Conservation (phyloP, 129 eudicot genomes). For the Silybum marianum region DNA sequence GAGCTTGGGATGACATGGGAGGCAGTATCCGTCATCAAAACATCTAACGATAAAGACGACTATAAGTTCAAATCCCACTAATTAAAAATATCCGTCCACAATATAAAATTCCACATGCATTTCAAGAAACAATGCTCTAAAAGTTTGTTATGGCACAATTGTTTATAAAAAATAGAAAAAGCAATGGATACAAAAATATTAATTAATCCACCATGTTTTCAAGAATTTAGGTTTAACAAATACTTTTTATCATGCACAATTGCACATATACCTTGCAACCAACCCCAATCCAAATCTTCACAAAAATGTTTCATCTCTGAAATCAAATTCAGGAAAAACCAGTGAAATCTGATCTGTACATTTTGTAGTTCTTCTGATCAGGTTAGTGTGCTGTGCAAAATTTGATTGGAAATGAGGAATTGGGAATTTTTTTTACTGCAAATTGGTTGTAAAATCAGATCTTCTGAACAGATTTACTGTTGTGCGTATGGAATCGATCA, state of each 20-base stretch:
- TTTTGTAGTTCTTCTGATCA: neutral
- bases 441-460: neutral
- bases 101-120: too few species aligned
- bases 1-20: too few species aligned
- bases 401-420: neutral
- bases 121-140: too few species aligned
- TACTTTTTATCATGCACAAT: neutral
- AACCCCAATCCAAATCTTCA: neutral
- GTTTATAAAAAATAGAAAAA: neutral
- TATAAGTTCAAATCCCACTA: too few species aligned
- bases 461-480: neutral
- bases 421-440: neutral
- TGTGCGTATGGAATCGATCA: neutral
- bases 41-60: too few species aligned
- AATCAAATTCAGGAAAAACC: neutral
- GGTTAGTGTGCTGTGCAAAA: neutral
- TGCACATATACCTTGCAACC: neutral
- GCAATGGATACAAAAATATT: neutral
- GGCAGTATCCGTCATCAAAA: too few species aligned
- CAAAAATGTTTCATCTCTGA: neutral
- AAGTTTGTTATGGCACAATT: neutral
- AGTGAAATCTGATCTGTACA: neutral
- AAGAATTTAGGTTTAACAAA: constrained; percentile 1
- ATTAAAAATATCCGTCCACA: too few species aligned
- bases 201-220: constrained; percentile 13